Evolutionary conservation across 2,329 filamentous ascomycete genomes (phyloP), one percentile per base, ranked within the genome.

Genomic region (Sclerotinia spermophila): DNA sequence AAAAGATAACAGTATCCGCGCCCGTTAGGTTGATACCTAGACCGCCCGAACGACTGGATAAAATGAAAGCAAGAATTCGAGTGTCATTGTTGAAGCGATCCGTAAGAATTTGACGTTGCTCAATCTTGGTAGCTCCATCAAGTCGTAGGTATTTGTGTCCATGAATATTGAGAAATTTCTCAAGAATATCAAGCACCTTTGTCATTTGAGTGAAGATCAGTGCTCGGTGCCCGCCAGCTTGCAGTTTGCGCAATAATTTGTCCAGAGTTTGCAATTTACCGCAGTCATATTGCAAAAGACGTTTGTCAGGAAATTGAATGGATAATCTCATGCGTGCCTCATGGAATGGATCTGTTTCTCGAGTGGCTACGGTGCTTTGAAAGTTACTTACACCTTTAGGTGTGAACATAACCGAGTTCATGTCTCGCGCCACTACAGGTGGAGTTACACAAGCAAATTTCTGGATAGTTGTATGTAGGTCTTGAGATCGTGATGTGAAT

Each of bases 151-250:
- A 99, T 70, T 96, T 96, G 83, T 98, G 93, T 0, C 95, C 95
- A 77, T 99, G 95, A 66, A 99, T 97, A 79, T 97, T 98, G 75
- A 99, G 87, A 79, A 99, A 99, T 76, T 96, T 94, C 80, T 99
- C 96, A 3, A 99, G 86, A 69, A 99, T 97, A 80, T 99, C 95
- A 27, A 99, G 86, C 60, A 98, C 96, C 80, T 97, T 97, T 61
- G 96, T 98, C 96, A 99, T 99, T 79, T 99, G 96, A 0, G 96
- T 98, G 81, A 99, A 99, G 79, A 99, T 99, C 66, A 99, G 85
- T 15, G 94, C 96, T 11, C 96, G 92, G 78, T 98, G 96, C 1
- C 94, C 94, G 53, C 93, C 94, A 3, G 92, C 88, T 81, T 98
- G 94, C 11, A 99, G 86, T 73, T 92, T 90, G 15, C 96, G 91